These are phyloP conservation scores for Microbotryum intermedium DNA, from an alignment of 1,284 basidiomycete genomes.

Conservation along the genomic window DNA sequence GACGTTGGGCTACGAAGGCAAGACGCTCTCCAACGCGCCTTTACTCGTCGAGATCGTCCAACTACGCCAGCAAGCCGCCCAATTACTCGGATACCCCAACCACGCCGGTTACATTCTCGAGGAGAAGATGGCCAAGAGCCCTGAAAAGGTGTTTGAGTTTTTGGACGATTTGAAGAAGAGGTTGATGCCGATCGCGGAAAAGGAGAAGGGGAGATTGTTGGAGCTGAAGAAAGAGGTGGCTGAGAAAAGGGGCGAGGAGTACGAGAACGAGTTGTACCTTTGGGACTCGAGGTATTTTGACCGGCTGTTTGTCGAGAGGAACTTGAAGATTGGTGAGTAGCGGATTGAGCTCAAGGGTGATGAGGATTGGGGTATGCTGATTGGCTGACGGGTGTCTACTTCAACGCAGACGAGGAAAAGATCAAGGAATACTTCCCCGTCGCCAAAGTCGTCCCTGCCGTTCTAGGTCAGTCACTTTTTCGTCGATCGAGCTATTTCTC, in stretches of 20 bases:
- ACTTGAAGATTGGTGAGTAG: conserved; percentile 16
- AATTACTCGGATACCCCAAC: conserved; percentile 60
- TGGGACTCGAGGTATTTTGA: conserved; percentile 52
- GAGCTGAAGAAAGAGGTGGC: conserved; percentile 64
- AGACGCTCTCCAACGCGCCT: conserved; percentile 59
- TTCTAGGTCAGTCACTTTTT: conserved; percentile 43
- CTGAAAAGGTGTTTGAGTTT: conserved; percentile 54
- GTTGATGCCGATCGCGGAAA: conserved; percentile 59
- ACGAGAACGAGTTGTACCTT: conserved; percentile 6
- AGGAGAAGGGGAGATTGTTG: conserved; percentile 58
- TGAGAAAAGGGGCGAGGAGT: conserved; percentile 49
- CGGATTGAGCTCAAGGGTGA: no score
- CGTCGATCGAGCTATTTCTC: no score
- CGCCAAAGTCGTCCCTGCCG: conserved; percentile 63
- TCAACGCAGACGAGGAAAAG: conserved; percentile 51
- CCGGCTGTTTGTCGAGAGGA: conserved; percentile 57
- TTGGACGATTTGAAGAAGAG: conserved; percentile 62
- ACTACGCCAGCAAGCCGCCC: conserved; percentile 58
- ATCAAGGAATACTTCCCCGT: conserved; percentile 83
- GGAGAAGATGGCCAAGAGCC: conserved; percentile 69
- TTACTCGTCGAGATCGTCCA: conserved; percentile 54
- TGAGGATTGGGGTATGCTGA: background rate
- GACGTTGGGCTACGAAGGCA: conserved; percentile 56
- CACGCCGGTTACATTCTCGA: conserved; percentile 75
- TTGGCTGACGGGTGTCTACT: conserved; percentile 8